Conservation (phyloP, 1,284 basidiomycete genomes). For the Rhizoctonia solani region DNA sequence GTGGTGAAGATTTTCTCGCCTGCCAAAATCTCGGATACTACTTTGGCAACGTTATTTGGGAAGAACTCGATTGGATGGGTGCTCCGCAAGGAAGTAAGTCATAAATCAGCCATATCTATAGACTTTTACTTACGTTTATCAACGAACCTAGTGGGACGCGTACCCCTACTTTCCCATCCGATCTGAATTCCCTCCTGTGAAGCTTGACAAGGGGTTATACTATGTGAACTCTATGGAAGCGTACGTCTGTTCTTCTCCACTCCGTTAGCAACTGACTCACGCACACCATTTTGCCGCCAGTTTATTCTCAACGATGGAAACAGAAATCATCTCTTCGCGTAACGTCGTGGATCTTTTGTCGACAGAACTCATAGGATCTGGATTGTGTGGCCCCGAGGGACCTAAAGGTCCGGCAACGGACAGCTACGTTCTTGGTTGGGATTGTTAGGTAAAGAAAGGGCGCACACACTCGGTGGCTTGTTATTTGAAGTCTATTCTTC, state of each 20-base stretch:
- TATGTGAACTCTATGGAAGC: constrained; percentile 91
- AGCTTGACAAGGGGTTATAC: constrained; percentile 76
- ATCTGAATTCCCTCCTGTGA: constrained; percentile 70
- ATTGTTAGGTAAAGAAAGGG: constrained; percentile 40
- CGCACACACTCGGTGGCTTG: too few species aligned
- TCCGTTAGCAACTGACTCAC: background rate
- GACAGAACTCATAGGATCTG: constrained; percentile 63
- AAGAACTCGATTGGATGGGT: constrained; percentile 77
- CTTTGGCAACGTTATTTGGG: constrained; percentile 66
- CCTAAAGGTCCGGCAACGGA: constrained; percentile 36
- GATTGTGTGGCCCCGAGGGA: constrained; percentile 54
- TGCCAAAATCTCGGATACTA: constrained; percentile 64
- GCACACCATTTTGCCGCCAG: constrained; percentile 50
- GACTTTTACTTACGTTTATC: background rate
- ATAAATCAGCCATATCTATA: background rate
- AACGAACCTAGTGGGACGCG: constrained; percentile 65
- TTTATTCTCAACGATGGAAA: constrained; percentile 89
- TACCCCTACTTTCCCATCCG: constrained; percentile 75
- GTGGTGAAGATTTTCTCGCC: constrained; percentile 88
- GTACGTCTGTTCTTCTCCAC: constrained; percentile 50
- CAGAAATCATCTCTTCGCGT: constrained; percentile 80
- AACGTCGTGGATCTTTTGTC: constrained; percentile 81
- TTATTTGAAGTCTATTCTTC: too few species aligned
- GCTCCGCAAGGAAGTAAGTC: constrained; percentile 66
- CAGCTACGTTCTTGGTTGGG: constrained; percentile 40